Evolutionary conservation across 208 protist species (phyloP), one percentile per base, ranked within the genome.

Genomic region (Balamuthia mandrillaris): DNA sequence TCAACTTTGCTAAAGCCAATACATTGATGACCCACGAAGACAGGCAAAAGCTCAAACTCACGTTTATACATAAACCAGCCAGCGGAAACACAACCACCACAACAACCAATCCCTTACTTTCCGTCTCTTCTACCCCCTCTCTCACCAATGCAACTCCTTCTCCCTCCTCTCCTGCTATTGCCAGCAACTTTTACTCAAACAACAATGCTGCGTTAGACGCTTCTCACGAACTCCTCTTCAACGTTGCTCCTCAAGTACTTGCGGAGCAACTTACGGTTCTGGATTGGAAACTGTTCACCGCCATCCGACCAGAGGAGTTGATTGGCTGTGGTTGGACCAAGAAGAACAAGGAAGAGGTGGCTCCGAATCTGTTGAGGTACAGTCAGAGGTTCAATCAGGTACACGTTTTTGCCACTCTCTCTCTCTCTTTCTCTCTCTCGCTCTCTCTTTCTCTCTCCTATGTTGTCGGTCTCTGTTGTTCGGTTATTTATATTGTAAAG

Each of bases 1-100:
- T 79, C 47, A 49, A 79, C 70, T 79, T 79, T 58, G 47, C 70
- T 49, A 79, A 79, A 49, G 60, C 54, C 70, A 79, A 35, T 49
- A 79, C 54, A 33, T 44, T 35, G 47, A 42, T 79, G 18, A 58
- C 47, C 45, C 54, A 58, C 3, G 41, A 31, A 3, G 70, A 79
- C 47, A 61, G 47, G 16, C 44, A 42, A 42, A 79, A 79, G 70
- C 70, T 79, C 45, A 79, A 79, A 33, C 70, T 79, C 27, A 42
- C 60, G 47, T 79, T 79, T 33, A 3, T 79, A 29, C 70, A 79
- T 27, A 79, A 79, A 31, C 70, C 70, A 16, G 70, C 18, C 45
- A n/a, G 9, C 54, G 18, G 24, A 21, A 35, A 35, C 54, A 35
- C 12, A 9, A 24, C 42, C 9, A 39, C n/a, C 31, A 31, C 27